Evolutionary conservation across 129 eudicot species (phyloP), one percentile per base, ranked within the genome.

Genomic region (Lactuca saligna): DNA sequence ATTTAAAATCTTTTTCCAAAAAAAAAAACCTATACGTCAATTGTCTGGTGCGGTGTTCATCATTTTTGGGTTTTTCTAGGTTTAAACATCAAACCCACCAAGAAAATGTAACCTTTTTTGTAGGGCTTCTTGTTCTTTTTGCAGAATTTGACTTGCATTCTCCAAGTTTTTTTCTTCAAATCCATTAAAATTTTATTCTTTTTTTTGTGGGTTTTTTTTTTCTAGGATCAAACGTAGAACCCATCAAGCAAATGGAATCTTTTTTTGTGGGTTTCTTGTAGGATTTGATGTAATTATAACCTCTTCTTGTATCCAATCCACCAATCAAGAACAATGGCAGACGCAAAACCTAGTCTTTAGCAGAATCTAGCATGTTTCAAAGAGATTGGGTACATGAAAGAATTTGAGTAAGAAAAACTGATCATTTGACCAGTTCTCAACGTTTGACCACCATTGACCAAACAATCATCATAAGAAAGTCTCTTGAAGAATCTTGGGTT

Each of bases 401-500:
- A 77, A 56, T 88, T 88, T 5, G 87, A 75, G 58, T 87, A 88
- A 8, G 90, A 84, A 73, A 88, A 88, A 58, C 84, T 84, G 65
- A 84, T 84, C n/a, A 75, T 69, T 50, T 84, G 88, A 54, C 88
- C 79, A 33, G 69, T 77, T 69, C 17, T 84, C 81, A 88, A 65
- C 0, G 78, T 88, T 32, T 41, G 76, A 13, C 90, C 95, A 17
- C 68, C 82, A 53, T 88, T 88, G 49, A 84, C 85, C 56, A 88
- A 73, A 51, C 95, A 88, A 72, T 88, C 90, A 75, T 88, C 90
- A 75, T 70, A 84, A 37, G 90, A 61, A 16, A 88, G 74, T 58
- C 95, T 84, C 76, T 80, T 82, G 88, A 88, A 88, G 12, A 78
- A 55, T 68, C 76, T 77, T 61, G 95, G 95, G 79, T 82, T 88